Base-by-base conservation (phyloP, 2,329 filamentous ascomycete species). In the Cladosporium sphaerospermum region DNA sequence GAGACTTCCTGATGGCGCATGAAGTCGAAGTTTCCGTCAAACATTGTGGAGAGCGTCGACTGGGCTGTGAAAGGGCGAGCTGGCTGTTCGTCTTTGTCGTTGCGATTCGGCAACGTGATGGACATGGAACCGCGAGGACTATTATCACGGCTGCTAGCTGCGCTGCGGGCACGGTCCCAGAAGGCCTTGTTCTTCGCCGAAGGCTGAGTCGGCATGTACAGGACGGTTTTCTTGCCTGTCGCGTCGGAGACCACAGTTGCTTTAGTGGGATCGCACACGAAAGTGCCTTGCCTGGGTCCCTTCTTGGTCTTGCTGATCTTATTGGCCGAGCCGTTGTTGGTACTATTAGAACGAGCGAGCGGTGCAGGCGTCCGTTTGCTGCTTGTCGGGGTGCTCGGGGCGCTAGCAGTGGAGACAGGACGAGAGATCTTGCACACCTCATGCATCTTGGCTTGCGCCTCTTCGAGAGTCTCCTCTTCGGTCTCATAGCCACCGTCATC, bases 1-100 rank as follows among this genome's bases (percentile, higher is more conserved):
- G 48, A 51, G 44, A 79, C 77, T 50, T 79, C 77, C 56, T 87
- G 83, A 10, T 52, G 41, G 32, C 34, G 37, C 53, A 54, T 54
- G 13, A 34, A 66, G 54, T 54, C 52, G 19, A 54, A 47, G 45
- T 67, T 67, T 44, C 65, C 65, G 36, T 67, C 58, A 46, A 68
- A 68, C 62, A 66, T 65, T 2, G 61, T 63, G 14, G 61, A 60
- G 1, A 68, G 59, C 10, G 65, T 68, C 7, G 61, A 64, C 37
- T 63, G 60, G n/a, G 64, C 62, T n/a, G 65, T 68, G 45, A 67
- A 61, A 1, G 65, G 64, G 13, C 63, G 59, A 3, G 43, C 36
- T 16, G 54, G 53, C 18, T 61, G 62, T 13, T 48, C 45, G 5
- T 49, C 40, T 37, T 53, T 47, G 23, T 44, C 44, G 19, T 32